Conservation (phyloP, 345 rosid species). For the Viola odorata region DNA sequence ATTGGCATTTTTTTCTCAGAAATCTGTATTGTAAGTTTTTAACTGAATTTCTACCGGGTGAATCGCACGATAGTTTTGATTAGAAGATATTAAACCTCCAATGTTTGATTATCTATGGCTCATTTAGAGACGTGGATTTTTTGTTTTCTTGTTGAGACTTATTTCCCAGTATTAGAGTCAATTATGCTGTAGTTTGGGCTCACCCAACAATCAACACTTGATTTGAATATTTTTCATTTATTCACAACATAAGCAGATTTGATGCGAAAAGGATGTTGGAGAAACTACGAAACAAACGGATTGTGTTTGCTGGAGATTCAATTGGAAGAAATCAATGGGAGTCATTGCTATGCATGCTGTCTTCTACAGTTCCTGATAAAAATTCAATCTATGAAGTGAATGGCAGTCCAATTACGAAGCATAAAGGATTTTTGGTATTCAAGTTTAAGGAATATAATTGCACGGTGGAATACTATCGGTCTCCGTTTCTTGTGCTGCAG, state of each 20-base stretch:
- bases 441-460: conserved; percentile 73
- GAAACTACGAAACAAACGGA: conserved; percentile 64
- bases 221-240: background rate
- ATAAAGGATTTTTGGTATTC: conserved; percentile 75
- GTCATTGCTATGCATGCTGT: conserved; percentile 77
- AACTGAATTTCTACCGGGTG: too few relatives aligned
- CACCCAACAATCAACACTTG: background rate
- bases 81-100: too few relatives aligned
- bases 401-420: conserved; percentile 82
- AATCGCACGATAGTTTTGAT: too few relatives aligned
- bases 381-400: conserved; percentile 75
- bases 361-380: conserved; percentile 57
- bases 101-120: too few relatives aligned
- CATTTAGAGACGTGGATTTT: too few relatives aligned
- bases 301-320: conserved; percentile 89
- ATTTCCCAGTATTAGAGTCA: too few relatives aligned
- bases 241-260: conserved; percentile 42
- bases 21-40: too few relatives aligned
- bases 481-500: conserved; percentile 79
- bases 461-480: conserved; percentile 83
- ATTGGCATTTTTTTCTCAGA: too few relatives aligned
- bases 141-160: too few relatives aligned
- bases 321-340: conserved; percentile 98
- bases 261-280: conserved; percentile 79
- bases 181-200: too few relatives aligned